Percentiles rank a stretch among this genome's conserved stretches.
These are phyloP conservation scores for Begonia peltatifolia DNA, from an alignment of 306 rosid species.

Conservation along the genomic window DNA sequence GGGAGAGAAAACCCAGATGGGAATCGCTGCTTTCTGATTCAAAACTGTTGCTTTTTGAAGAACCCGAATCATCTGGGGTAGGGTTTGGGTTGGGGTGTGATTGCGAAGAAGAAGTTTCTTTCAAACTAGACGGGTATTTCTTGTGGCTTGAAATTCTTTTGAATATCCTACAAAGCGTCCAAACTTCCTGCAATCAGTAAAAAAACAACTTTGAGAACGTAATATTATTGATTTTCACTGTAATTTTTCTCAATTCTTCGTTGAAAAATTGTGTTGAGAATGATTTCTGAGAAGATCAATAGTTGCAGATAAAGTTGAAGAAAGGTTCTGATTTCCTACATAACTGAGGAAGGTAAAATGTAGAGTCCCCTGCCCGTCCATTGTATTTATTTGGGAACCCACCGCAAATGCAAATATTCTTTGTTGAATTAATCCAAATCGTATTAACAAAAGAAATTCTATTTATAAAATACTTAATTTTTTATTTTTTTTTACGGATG, in stretches of 20 bases:
- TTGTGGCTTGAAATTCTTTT: constrained; percentile 52
- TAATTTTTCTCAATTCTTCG: too few relatives aligned
- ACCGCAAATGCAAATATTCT: too few relatives aligned
- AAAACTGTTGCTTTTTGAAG: constrained; percentile 39
- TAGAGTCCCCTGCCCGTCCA: too few relatives aligned
- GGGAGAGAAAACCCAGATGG: not conserved
- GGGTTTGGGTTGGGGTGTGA: constrained; percentile 7
- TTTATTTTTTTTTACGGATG: too few relatives aligned
- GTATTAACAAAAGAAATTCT: too few relatives aligned
- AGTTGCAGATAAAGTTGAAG: not conserved
- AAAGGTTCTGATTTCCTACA: not conserved
- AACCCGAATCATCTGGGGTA: constrained; percentile 18
- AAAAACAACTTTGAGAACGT: not conserved
- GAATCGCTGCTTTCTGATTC: constrained; percentile 27
- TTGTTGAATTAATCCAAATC: too few relatives aligned
- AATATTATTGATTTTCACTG: too few relatives aligned
- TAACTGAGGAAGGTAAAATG: not conserved
- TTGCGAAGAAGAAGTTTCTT: constrained; percentile 9
- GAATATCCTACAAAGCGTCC: constrained; percentile 84
- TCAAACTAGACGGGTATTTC: constrained; percentile 29
- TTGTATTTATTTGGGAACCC: too few relatives aligned
- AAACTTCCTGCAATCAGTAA: constrained; percentile 57
- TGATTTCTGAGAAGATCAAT: not conserved
- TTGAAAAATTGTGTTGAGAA: not conserved
- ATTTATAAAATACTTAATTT: too few relatives aligned